These are phyloP conservation scores for Ustulina deusta DNA, from an alignment of 2,329 filamentous ascomycete species.

Conservation along the genomic window DNA sequence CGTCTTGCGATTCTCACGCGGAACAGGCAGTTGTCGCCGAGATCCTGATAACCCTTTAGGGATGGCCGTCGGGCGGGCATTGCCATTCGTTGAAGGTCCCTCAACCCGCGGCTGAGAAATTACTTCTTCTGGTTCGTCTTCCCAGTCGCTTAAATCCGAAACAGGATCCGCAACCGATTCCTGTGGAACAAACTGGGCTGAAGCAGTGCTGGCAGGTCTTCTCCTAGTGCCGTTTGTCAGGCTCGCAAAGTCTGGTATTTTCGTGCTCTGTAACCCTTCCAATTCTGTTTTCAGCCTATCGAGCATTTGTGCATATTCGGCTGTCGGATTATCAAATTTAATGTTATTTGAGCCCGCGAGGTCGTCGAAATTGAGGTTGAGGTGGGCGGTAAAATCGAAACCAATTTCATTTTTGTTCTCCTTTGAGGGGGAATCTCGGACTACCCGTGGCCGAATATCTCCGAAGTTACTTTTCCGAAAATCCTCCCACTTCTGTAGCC, in stretches of 20 bases:
- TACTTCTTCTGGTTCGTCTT: slow-evolving; percentile 56
- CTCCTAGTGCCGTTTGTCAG: slow-evolving; percentile 41
- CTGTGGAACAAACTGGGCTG: slow-evolving; percentile 28
- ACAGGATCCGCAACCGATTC: slow-evolving; percentile 46
- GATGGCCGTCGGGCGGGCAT: slow-evolving; percentile 28
- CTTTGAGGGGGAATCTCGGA: slow-evolving; percentile 43
- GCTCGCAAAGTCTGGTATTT: slow-evolving; percentile 49
- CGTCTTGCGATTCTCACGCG: slow-evolving; percentile 23
- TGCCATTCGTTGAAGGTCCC: slow-evolving; percentile 9
- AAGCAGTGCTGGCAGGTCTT: slow-evolving; percentile 20
- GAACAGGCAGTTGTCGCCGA: slow-evolving; percentile 26
- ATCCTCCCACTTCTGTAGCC: slow-evolving; percentile 79
- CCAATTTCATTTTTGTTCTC: slow-evolving; percentile 59
- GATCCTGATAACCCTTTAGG: slow-evolving; percentile 16
- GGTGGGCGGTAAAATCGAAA: slow-evolving; percentile 67
- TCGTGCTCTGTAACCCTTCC: slow-evolving; percentile 45
- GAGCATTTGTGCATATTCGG: slow-evolving; percentile 61
- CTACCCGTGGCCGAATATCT: slow-evolving; percentile 44
- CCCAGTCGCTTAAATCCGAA: slow-evolving; percentile 66
- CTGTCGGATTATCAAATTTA: slow-evolving; percentile 46
- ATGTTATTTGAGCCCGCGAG: slow-evolving; percentile 43
- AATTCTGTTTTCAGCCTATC: slow-evolving; percentile 58
- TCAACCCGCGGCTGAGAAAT: slow-evolving; percentile 24
- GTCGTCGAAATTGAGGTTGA: slow-evolving; percentile 59
- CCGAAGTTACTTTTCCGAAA: slow-evolving; percentile 67